Evolutionary conservation across 768 basidiomycete species (phyloP).

Genomic region (Hemileccinum rubropunctum): DNA sequence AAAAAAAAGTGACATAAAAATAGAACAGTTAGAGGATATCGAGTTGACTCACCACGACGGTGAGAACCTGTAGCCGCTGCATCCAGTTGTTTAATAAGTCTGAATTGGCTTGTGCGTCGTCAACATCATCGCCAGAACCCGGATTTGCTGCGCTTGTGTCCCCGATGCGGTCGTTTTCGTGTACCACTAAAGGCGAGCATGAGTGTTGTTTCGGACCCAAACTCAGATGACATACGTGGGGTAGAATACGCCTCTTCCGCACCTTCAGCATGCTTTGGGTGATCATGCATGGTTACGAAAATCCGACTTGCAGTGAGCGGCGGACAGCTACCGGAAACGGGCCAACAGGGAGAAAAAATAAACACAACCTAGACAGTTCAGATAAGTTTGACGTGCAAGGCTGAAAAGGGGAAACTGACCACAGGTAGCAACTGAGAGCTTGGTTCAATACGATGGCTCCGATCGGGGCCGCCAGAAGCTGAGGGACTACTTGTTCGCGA

Average conservation of each 20-base stretch:
- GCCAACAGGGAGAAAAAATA: background rate
- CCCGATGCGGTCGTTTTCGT: constrained; percentile 3
- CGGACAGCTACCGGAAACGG: background rate
- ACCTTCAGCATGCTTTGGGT: background rate
- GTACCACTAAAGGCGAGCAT: background rate
- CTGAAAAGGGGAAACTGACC: constrained; percentile 10
- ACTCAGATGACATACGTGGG: constrained; percentile 15
- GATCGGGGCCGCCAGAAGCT: too few species aligned
- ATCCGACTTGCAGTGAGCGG: background rate
- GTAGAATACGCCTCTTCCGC: constrained; percentile 3
- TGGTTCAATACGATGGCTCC: too few species aligned
- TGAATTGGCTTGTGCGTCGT: constrained; percentile 12
- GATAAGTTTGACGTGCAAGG: background rate
- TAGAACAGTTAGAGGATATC: background rate
- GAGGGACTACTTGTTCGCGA: background rate
- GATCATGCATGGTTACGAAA: background rate
- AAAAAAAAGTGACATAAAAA: background rate
- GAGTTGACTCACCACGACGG: constrained; percentile 23
- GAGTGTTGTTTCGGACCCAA: background rate
- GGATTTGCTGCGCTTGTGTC: constrained; percentile 6
- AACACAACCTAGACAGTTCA: background rate
- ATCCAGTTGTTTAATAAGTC: constrained; percentile 25
- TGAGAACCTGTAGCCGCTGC: constrained; percentile 27
- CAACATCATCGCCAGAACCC: background rate
- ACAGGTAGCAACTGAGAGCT: background rate